Evolutionary conservation across 495 filamentous ascomycete species (phyloP).

Genomic region (Cladorrhinum samala): DNA sequence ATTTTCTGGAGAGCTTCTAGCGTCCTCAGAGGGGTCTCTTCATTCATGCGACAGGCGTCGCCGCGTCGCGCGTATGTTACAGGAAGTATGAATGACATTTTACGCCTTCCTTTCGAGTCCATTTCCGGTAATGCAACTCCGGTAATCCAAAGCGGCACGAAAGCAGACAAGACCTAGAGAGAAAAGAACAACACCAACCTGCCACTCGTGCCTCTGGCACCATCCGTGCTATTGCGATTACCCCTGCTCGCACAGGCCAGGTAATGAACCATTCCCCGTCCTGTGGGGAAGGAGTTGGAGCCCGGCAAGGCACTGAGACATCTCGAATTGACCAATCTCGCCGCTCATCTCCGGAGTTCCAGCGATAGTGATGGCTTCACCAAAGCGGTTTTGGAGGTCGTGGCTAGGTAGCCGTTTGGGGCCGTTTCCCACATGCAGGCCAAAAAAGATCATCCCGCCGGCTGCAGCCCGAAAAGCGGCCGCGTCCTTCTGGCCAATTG

Average conservation of each 20-base stretch:
- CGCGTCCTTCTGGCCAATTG: conserved; percentile 23
- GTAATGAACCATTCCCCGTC: background rate
- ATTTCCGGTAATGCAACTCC: background rate
- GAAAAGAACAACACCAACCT: no score
- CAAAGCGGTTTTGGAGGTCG: background rate
- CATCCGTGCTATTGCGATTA: no score
- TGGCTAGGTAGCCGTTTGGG: background rate
- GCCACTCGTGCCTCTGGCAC: no score
- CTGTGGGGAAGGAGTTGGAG: background rate
- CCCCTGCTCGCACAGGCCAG: background rate
- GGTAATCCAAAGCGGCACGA: no score
- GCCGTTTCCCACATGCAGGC: conserved; percentile 12
- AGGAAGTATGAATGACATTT: no score
- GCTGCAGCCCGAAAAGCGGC: conserved; percentile 21
- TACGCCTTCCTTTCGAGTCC: no score
- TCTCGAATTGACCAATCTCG: background rate
- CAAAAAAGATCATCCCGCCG: conserved; percentile 19
- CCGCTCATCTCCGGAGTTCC: conserved; percentile 1
- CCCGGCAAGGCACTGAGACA: background rate
- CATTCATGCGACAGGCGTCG: background rate
- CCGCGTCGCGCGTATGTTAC: no score
- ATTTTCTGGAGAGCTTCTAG: conserved; percentile 21
- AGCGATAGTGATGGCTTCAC: background rate
- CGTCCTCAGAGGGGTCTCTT: conserved; percentile 5
- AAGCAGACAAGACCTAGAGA: no score